Evolutionary conservation across 225 moss, liverwort and hornwort genomes (phyloP).

Genomic region (Sphagnum contortum): DNA sequence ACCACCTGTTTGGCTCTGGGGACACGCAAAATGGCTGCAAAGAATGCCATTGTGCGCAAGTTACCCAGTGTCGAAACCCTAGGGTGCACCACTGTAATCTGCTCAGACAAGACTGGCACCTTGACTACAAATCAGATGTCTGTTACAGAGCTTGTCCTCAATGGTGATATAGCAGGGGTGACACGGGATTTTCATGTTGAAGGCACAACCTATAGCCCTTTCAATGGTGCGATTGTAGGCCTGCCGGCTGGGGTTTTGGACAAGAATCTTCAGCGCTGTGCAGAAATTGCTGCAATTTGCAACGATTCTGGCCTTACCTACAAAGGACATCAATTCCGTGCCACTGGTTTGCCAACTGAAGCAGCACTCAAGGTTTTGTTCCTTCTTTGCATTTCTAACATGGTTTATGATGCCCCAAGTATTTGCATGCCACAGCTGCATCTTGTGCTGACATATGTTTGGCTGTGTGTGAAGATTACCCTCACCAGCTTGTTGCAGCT

Average conservation of each 20-base stretch:
- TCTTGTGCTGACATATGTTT: too few species aligned
- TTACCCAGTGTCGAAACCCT: slow-evolving; percentile 89
- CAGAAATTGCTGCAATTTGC: slow-evolving; percentile 70
- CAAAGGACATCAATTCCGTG: slow-evolving; percentile 59
- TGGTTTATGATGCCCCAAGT: too few species aligned
- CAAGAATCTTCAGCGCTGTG: slow-evolving; percentile 54
- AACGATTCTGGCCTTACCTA: slow-evolving; percentile 77
- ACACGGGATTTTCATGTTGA: slow-evolving; percentile 76
- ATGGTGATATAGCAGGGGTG: slow-evolving; percentile 43
- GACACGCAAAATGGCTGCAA: slow-evolving; percentile 89
- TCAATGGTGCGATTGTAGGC: slow-evolving; percentile 60
- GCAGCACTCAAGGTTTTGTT: slow-evolving; percentile 73
- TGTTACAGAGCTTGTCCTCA: slow-evolving; percentile 72
- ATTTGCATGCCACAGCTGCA: too few species aligned
- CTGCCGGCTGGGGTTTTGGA: slow-evolving; percentile 46
- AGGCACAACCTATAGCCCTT: slow-evolving; percentile 75
- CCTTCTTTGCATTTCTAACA: background rate
- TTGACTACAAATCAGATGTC: slow-evolving; percentile 98
- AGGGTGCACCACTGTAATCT: slow-evolving; percentile 92
- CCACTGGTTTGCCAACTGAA: slow-evolving; percentile 88
- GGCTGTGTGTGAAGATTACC: too few species aligned
- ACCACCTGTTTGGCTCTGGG: slow-evolving; percentile 92
- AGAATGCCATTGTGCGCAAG: slow-evolving; percentile 93
- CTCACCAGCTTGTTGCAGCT: background rate
- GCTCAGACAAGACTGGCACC: slow-evolving; percentile 97